Evolutionary conservation across 176 grass and related monocot species (phyloP).

Genomic region (Aegilops bicornis): DNA sequence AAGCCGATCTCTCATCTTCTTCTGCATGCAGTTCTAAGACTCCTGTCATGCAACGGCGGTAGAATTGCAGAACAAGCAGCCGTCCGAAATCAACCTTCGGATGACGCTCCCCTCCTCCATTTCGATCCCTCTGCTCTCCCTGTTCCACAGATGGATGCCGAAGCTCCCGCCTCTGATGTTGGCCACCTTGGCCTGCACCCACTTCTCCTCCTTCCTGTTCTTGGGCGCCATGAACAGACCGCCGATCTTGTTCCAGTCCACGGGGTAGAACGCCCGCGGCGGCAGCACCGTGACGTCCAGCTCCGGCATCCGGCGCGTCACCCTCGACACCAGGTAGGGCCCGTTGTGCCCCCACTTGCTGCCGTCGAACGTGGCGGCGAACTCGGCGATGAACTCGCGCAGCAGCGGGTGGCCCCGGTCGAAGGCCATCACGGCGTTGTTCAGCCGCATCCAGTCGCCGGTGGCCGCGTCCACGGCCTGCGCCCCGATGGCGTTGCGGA

Average conservation of each 20-base stretch:
- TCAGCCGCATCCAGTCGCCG: conserved; percentile 68
- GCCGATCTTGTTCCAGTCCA: conserved; percentile 75
- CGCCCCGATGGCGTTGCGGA: conserved; percentile 75
- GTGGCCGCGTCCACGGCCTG: conserved; percentile 58
- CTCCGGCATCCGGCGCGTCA: conserved; percentile 13
- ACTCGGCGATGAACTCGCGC: conserved; percentile 76
- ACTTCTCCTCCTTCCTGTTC: conserved; percentile 28
- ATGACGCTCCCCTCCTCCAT: conserved; percentile 81
- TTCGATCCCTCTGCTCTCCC: conserved; percentile 50
- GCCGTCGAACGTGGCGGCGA: conserved; percentile 71
- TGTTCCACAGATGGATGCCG: conserved; percentile 86
- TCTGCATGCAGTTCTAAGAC: not conserved
- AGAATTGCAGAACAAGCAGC: conserved; percentile 79
- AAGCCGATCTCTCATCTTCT: not conserved
- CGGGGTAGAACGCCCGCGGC: conserved; percentile 78
- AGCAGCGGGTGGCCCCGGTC: conserved; percentile 68
- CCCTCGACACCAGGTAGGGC: conserved; percentile 89
- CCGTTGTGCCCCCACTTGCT: conserved; percentile 92
- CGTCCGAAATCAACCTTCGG: conserved; percentile 46
- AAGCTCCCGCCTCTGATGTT: conserved; percentile 58
- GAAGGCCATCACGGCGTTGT: conserved; percentile 91
- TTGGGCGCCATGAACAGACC: conserved; percentile 60
- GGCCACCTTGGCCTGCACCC: conserved; percentile 58
- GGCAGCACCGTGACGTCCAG: conserved; percentile 55
- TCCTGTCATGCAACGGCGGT: conserved; percentile 16